Evolutionary conservation across 305 asterid genomes (phyloP).

Genomic region (Solanum hybrid): DNA sequence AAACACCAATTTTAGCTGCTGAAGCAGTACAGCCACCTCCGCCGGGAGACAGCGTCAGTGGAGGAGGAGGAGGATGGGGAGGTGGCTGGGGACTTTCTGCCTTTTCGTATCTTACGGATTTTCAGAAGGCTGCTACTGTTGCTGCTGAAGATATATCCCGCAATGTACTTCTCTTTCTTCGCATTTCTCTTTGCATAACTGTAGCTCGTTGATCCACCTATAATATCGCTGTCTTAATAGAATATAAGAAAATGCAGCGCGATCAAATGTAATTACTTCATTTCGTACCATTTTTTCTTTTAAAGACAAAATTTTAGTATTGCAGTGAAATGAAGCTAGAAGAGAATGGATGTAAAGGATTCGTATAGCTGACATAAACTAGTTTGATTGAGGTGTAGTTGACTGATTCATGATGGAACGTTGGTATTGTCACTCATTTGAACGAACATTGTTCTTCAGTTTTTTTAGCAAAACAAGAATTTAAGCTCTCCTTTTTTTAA

Average conservation of each 20-base stretch:
- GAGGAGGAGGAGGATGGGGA: conserved; percentile 32
- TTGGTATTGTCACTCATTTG: too few species aligned
- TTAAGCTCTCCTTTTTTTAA: too few species aligned
- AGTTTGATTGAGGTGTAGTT: too few species aligned
- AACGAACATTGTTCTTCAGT: too few species aligned
- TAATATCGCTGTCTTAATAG: background rate
- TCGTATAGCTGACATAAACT: too few species aligned
- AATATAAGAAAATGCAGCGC: background rate
- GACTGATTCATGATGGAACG: too few species aligned
- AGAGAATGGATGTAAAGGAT: too few species aligned
- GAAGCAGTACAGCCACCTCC: background rate
- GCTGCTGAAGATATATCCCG: conserved; percentile 51
- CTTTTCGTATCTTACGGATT: conserved; percentile 34
- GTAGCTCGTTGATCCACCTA: background rate
- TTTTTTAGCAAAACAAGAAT: too few species aligned
- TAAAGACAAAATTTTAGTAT: background rate
- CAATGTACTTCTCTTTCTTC: conserved; percentile 19
- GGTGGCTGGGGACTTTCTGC: conserved; percentile 39
- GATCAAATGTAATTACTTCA: background rate
- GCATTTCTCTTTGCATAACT: background rate
- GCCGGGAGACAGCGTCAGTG: background rate
- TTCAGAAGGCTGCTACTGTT: conserved; percentile 34
- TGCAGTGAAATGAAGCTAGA: too few species aligned
- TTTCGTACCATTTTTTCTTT: background rate
- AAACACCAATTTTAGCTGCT: background rate